Evolutionary conservation across 805 yeast genomes (phyloP).

Genomic region (Wickerhamomyces chambardii): DNA sequence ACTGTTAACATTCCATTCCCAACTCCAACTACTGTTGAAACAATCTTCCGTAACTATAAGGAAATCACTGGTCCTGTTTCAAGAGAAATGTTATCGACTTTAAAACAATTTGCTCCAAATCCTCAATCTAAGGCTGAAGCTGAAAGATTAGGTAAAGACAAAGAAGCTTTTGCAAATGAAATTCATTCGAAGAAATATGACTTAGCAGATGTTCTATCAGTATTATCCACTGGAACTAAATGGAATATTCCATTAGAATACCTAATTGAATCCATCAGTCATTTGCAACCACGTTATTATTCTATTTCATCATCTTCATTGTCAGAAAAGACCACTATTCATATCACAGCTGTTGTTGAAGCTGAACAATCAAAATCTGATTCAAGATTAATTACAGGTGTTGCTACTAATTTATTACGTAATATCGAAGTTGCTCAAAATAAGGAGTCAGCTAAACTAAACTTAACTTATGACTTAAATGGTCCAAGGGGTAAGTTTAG

Average conservation of each 20-base stretch:
- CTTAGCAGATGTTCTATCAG: slow-evolving; percentile 64
- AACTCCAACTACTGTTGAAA: slow-evolving; percentile 81
- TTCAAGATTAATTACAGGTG: slow-evolving; percentile 45
- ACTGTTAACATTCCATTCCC: slow-evolving; percentile 60
- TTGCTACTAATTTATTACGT: slow-evolving; percentile 80
- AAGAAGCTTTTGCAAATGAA: slow-evolving; percentile 54
- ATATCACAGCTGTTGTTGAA: slow-evolving; percentile 91
- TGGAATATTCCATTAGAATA: slow-evolving; percentile 88
- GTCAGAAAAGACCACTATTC: slow-evolving; percentile 65
- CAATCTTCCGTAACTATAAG: slow-evolving; percentile 76
- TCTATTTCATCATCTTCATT: slow-evolving; percentile 89
- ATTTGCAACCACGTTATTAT: slow-evolving; percentile 89
- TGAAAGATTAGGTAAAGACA: slow-evolving; percentile 51
- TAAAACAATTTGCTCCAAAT: slow-evolving; percentile 78
- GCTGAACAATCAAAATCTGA: slow-evolving; percentile 16
- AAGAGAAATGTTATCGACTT: slow-evolving; percentile 68
- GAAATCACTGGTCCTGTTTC: slow-evolving; percentile 93
- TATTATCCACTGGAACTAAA: slow-evolving; percentile 50
- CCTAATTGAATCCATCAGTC: slow-evolving; percentile 71
- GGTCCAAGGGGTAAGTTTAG: slow-evolving; percentile 68
- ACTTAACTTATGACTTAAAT: slow-evolving; percentile 56
- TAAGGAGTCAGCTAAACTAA: slow-evolving; percentile 30
- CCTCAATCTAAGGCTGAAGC: slow-evolving; percentile 34
- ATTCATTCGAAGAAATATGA: slow-evolving; percentile 57
- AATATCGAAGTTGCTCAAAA: slow-evolving; percentile 57